A percentile compares a stretch with the other conserved stretches of the same genome.
phyloP scores from a whole-genome alignment of 345 rosid genomes.

The Aquilaria yunnanensis region DNA sequence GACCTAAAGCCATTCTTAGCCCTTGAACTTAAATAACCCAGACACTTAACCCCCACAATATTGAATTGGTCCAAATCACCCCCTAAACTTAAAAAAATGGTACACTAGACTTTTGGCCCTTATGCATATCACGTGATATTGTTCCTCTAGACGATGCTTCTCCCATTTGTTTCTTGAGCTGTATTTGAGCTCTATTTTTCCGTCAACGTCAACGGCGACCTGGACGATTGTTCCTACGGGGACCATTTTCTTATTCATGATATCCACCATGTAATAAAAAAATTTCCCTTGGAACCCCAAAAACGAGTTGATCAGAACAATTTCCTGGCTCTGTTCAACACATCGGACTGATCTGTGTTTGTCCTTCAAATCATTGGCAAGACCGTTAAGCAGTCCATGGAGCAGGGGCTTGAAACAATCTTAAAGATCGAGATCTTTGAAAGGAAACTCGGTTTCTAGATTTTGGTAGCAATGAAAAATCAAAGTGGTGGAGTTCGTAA shows the following conservation, averaged over 20 bases:
- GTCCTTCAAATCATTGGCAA: neutral
- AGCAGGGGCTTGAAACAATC: neutral
- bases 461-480: neutral
- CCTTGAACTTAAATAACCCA: no score
- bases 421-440: neutral
- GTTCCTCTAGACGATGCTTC: no score
- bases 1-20: no score
- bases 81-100: no score
- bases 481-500: neutral
- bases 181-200: neutral
- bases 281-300: constrained; percentile 30
- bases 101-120: no score
- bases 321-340: constrained; percentile 10
- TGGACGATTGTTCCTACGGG: constrained; percentile 32
- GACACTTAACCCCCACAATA: no score
- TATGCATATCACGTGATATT: no score
- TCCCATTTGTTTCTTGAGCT: no score
- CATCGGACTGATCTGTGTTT: neutral
- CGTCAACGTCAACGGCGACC: neutral
- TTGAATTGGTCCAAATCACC: no score
- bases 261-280: constrained; percentile 18
- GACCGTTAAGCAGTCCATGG: no score
- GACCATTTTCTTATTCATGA: constrained; percentile 19
- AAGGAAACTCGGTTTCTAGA: constrained; percentile 15
- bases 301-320: constrained; percentile 25